Evolutionary conservation across 139 green algal genomes (phyloP).

Genomic region (Haematococcus sp.): DNA sequence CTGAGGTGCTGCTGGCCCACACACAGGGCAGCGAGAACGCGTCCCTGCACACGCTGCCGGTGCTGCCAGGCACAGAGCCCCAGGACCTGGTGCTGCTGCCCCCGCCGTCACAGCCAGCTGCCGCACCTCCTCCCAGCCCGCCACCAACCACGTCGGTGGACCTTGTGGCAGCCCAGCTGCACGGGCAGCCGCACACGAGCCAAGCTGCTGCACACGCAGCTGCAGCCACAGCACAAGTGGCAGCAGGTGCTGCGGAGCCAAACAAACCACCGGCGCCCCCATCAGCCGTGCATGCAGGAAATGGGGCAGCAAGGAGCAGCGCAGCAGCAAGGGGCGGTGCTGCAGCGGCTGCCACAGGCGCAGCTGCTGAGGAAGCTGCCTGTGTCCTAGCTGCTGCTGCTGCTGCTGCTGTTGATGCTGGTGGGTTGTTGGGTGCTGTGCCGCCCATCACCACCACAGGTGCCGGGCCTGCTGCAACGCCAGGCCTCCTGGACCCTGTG

Average conservation of each 20-base stretch:
- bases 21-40: no score
- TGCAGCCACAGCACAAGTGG: background rate
- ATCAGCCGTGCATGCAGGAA: background rate
- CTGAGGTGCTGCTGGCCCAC: no score
- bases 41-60: no score
- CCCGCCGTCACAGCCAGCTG: no score
- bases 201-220: background rate
- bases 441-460: no score
- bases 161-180: background rate
- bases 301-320: conserved; percentile 6
- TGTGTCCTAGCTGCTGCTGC: background rate
- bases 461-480: no score
- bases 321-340: background rate
- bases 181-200: conserved; percentile 6
- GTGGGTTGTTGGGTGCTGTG: no score
- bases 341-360: background rate
- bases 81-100: background rate
- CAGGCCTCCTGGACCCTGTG: no score
- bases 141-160: no score
- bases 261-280: background rate
- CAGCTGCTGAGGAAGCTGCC: background rate
- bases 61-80: background rate
- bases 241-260: conserved; percentile 3
- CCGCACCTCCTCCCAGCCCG: no score
- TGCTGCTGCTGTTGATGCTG: no score